phyloP scores from a whole-genome alignment of 495 filamentous ascomycete species.

The Chaetomidium leptoderma region DNA sequence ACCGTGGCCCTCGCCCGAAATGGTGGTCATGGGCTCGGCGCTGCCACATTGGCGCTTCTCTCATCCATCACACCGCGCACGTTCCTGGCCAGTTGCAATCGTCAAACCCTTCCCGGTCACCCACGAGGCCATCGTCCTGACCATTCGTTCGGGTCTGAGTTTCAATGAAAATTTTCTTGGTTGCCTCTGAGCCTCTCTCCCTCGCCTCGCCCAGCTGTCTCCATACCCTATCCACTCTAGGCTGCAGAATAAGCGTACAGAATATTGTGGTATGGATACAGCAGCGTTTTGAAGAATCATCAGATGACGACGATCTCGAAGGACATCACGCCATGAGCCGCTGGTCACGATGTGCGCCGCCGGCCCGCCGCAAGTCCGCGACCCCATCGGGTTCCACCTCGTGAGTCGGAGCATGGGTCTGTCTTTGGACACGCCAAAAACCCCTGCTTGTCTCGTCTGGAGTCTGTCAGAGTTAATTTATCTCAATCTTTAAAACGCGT shows the following conservation, averaged over 20 bases:
- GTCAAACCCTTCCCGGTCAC: neutral
- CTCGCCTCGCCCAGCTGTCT: neutral
- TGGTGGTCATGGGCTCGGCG: constrained; percentile 20
- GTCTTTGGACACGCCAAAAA: too few species aligned
- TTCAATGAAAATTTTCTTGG: constrained; percentile 7
- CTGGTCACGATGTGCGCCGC: neutral
- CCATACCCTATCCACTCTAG: neutral
- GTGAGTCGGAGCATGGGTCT: too few species aligned
- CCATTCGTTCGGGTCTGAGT: constrained; percentile 5
- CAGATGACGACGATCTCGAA: constrained; percentile 14
- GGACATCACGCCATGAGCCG: constrained; percentile 23
- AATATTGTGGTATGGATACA: too few species aligned
- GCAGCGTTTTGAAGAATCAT: neutral
- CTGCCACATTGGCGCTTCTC: neutral
- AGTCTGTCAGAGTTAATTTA: too few species aligned
- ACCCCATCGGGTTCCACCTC: too few species aligned
- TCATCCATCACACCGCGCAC: constrained; percentile 21
- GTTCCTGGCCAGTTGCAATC: constrained; percentile 12
- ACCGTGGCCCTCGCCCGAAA: neutral
- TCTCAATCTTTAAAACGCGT: too few species aligned
- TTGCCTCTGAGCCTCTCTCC: constrained; percentile 3
- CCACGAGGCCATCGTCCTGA: neutral
- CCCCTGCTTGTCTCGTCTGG: too few species aligned
- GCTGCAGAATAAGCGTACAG: neutral
- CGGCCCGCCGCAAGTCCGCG: too few species aligned